Conservation (phyloP, 2,329 filamentous ascomycete genomes). For the Neofusicoccum parvum region DNA sequence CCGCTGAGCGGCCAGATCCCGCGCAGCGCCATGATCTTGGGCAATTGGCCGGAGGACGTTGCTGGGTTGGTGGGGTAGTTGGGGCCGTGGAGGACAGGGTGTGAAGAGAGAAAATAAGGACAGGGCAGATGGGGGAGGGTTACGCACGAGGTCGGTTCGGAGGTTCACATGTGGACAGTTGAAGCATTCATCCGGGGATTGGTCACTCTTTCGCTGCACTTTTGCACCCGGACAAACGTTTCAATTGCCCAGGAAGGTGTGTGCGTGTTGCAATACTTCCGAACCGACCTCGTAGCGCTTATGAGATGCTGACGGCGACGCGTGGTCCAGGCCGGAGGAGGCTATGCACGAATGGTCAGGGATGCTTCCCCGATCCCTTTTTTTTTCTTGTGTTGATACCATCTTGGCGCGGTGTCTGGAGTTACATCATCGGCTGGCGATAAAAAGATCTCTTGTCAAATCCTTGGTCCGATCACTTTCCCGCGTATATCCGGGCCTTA, state of each 20-base stretch:
- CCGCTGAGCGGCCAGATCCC: slow-evolving; percentile 83
- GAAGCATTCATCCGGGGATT: too few species aligned
- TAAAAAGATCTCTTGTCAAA: neutral
- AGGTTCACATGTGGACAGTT: too few species aligned
- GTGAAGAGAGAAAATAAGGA: neutral
- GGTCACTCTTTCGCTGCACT: too few species aligned
- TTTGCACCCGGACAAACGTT: too few species aligned
- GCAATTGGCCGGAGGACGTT: slow-evolving; percentile 82
- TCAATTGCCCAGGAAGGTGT: too few species aligned
- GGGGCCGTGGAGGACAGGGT: neutral
- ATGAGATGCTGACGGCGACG: too few species aligned
- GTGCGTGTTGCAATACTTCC: too few species aligned
- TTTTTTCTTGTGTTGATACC: neutral
- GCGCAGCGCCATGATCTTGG: slow-evolving; percentile 78
- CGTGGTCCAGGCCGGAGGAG: too few species aligned
- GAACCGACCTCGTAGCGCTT: too few species aligned
- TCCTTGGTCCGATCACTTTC: slow-evolving; percentile 1
- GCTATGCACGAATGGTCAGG: too few species aligned
- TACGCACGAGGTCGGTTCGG: too few species aligned
- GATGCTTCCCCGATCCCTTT: neutral
- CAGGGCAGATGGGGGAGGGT: neutral
- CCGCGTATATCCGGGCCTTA: neutral
- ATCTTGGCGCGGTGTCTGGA: slow-evolving; percentile 10
- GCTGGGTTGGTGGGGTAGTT: slow-evolving; percentile 64
- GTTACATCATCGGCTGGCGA: neutral